Conservation (phyloP, 352 stramenopile genomes). For the Pythium sukuiense region DNA sequence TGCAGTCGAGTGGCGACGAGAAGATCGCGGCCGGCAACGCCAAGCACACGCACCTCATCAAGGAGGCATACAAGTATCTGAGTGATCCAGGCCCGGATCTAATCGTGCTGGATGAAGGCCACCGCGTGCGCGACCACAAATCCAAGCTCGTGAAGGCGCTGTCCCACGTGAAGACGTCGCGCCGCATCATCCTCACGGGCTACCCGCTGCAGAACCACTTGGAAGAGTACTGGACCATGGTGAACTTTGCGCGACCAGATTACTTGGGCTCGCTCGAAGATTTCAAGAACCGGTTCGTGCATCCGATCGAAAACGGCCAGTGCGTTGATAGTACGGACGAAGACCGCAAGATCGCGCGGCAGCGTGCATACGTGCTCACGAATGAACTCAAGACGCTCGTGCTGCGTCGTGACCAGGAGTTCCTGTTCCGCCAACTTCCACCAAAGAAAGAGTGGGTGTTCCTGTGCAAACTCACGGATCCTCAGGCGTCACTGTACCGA, state of each 20-base stretch:
- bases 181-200: conserved; percentile 93
- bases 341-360: conserved; percentile 66
- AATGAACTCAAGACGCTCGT: conserved; percentile 80
- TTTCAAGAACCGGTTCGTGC: conserved; percentile 90
- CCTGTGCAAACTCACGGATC: conserved; percentile 75
- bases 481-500: conserved; percentile 76
- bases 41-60: conserved; percentile 63
- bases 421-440: conserved; percentile 79
- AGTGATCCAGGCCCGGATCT: conserved; percentile 77
- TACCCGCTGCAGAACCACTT: conserved; percentile 97
- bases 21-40: conserved; percentile 70
- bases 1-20: conserved; percentile 76
- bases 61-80: conserved; percentile 62
- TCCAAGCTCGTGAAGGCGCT: conserved; percentile 90
- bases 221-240: conserved; percentile 92
- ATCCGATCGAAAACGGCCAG: conserved; percentile 88
- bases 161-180: conserved; percentile 72
- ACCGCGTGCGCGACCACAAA: conserved; percentile 88
- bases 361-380: conserved; percentile 81
- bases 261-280: conserved; percentile 80
- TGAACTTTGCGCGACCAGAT: conserved; percentile 86
- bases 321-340: conserved; percentile 76
- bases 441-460: conserved; percentile 90
- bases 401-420: conserved; percentile 84
- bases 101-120: conserved; percentile 88